phyloP scores from a whole-genome alignment of 495 filamentous ascomycete genomes.

The Glonium stellatum region DNA sequence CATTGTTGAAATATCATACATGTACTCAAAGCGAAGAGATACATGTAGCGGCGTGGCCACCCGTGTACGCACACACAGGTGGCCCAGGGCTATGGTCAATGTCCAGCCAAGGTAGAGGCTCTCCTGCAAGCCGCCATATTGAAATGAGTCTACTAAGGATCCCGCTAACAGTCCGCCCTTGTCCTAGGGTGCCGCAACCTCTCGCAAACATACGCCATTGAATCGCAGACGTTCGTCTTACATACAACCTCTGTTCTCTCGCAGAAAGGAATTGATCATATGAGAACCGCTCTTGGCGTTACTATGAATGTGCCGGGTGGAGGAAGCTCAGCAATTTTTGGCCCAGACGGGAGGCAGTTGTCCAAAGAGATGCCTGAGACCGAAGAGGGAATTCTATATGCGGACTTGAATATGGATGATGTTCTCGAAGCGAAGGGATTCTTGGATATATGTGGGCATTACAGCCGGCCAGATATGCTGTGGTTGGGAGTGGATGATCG shows the following conservation, averaged over 20 bases:
- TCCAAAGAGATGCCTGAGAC: slow-evolving; percentile 33
- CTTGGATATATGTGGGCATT: slow-evolving; percentile 45
- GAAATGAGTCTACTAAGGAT: no score
- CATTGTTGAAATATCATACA: slow-evolving; percentile 54
- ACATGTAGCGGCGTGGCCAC: slow-evolving; percentile 56
- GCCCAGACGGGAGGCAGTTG: slow-evolving; percentile 47
- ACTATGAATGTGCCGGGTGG: slow-evolving; percentile 40
- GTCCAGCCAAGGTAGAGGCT: slow-evolving; percentile 35
- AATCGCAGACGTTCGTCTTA: slow-evolving; percentile 47
- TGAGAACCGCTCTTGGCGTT: slow-evolving; percentile 36
- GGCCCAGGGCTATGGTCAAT: slow-evolving; percentile 33
- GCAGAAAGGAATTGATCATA: slow-evolving; percentile 39
- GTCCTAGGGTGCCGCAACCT: slow-evolving; percentile 37
- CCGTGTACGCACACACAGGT: background rate
- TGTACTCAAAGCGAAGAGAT: slow-evolving; percentile 45
- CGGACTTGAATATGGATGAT: slow-evolving; percentile 41
- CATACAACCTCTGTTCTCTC: slow-evolving; percentile 42
- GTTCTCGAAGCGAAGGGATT: slow-evolving; percentile 37
- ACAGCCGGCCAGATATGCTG: slow-evolving; percentile 50
- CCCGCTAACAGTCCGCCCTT: background rate
- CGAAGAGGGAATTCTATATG: slow-evolving; percentile 44
- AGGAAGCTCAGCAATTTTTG: slow-evolving; percentile 46
- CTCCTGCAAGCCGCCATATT: no score
- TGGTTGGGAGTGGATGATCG: slow-evolving; percentile 43
- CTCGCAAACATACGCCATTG: slow-evolving; percentile 47